Percentiles rank a stretch among this genome's conserved stretches.
Evolutionary conservation across 495 filamentous ascomycete species (phyloP).

Genomic region (Hypoxylon perforatum): DNA sequence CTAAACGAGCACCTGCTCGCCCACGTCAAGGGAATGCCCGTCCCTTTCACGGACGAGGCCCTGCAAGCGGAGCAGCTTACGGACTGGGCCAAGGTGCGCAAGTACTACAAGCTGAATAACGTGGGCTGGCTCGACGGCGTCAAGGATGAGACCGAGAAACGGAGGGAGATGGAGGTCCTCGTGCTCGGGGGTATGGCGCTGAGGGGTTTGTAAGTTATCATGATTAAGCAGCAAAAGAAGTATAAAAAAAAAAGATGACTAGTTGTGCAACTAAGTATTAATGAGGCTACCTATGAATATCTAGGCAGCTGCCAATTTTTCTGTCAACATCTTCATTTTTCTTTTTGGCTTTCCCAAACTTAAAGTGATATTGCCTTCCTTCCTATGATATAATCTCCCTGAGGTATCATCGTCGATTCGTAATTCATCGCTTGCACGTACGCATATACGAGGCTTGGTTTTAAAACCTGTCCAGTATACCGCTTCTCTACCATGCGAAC

Average conservation of each 20-base stretch:
- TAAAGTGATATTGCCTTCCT: neutral
- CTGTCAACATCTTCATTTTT: neutral
- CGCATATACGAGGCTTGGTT: neutral
- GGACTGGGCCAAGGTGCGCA: constrained; percentile 77
- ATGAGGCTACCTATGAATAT: neutral
- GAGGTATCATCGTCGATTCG: constrained; percentile 10
- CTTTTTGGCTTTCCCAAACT: neutral
- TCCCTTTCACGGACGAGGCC: constrained; percentile 71
- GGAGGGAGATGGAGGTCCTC: constrained; percentile 67
- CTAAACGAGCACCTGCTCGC: constrained; percentile 71
- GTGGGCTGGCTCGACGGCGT: constrained; percentile 54
- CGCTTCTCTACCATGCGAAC: neutral
- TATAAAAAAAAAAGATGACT: neutral
- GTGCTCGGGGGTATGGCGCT: constrained; percentile 79
- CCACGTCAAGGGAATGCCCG: constrained; percentile 69
- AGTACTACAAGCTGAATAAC: constrained; percentile 82
- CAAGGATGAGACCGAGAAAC: constrained; percentile 49
- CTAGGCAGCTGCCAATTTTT: neutral
- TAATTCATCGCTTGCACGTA: constrained; percentile 13
- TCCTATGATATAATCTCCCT: neutral
- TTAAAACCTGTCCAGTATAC: neutral
- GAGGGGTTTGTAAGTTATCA: constrained; percentile 68
- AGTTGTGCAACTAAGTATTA: neutral
- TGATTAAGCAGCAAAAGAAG: neutral
- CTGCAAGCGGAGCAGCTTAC: constrained; percentile 59